phyloP scores from a whole-genome alignment of 2,329 filamentous ascomycete species.

The Penicillium expansum region DNA sequence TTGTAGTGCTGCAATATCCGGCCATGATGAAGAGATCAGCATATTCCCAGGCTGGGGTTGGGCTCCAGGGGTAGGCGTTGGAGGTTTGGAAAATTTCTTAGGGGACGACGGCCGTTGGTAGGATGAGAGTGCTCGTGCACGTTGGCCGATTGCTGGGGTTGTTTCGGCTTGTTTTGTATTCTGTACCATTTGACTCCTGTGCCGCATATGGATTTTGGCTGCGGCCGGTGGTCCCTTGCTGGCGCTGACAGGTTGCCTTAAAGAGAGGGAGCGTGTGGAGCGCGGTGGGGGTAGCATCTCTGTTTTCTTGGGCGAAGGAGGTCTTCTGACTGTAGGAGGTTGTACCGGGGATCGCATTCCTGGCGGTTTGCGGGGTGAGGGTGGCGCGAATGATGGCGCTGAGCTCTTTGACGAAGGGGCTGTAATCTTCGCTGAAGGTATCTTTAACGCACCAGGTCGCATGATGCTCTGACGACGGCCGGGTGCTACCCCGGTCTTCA shows the following conservation, averaged over 20 bases:
- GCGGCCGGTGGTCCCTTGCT: conserved; percentile 16
- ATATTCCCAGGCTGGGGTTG: conserved; percentile 17
- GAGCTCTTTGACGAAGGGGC: conserved; percentile 20
- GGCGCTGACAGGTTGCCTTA: conserved; percentile 33
- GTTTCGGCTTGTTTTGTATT: conserved; percentile 19
- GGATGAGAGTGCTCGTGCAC: conserved; percentile 33
- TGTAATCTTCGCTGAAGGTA: conserved; percentile 16
- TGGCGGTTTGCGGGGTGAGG: conserved; percentile 27
- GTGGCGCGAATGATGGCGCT: conserved; percentile 16
- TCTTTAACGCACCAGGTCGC: conserved; percentile 26
- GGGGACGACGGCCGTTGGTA: conserved; percentile 41
- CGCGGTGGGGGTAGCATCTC: conserved; percentile 37
- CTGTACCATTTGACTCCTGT: conserved; percentile 36
- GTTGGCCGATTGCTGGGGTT: conserved; percentile 20
- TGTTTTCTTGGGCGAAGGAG: conserved; percentile 30
- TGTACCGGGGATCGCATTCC: conserved; percentile 12
- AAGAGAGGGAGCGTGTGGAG: conserved; percentile 36
- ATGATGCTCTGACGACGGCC: conserved; percentile 32
- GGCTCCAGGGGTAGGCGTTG: conserved; percentile 18
- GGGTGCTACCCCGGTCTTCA: conserved; percentile 1
- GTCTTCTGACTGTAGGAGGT: conserved; percentile 9
- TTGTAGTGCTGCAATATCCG: conserved; percentile 39
- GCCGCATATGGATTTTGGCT: conserved; percentile 31
- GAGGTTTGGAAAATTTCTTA: conserved; percentile 35
- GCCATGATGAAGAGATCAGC: conserved; percentile 31